Evolutionary conservation across 495 filamentous ascomycete genomes (phyloP), one percentile per base, ranked within the genome.

Genomic region (Penicillium crystallinum): DNA sequence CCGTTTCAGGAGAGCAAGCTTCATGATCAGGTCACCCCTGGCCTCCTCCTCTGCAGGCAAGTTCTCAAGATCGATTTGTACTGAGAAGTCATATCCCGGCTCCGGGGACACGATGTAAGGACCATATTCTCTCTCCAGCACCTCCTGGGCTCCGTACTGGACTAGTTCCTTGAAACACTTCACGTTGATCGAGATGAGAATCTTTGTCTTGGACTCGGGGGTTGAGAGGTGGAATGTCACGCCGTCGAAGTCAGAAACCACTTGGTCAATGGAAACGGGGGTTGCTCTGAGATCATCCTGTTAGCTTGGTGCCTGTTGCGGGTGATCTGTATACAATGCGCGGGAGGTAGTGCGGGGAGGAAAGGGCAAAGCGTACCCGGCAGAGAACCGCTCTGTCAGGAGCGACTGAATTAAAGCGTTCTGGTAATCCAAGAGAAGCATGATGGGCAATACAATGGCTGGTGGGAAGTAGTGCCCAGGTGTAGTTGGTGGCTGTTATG

Each of bases 341-440:
- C 49, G 55, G 52, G 44, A 14, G 36, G 37, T 21, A 52, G 37
- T 46, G 54, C 41, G 57, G 52, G 48, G 53, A 49, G 57, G 52
- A 53, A 52, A 56, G 59, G 55, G 30, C 36, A 52, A 56, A 45
- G 46, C 66, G 57, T 81, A 93, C 91, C 89, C 89, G 36, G 87
- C 85, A 74, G 29, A 31, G 8, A 97, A 92, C 57, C 93, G 87
- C 76, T 99, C 93, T 52, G 86, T 95, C 56, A 99, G 84, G 59
- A 97, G 83, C 49, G 90, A 87, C 74, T 96, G 89, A 66, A 99
- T 96, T 63, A 97, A 79, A 51, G 95, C 91, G 73, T 99, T 99
- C 67, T 97, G 93, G 69, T 99, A 99, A 68, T 99, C 93, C 62
- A 99, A 85, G 65, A 97, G 86, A 73, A 98, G 83, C 93, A 97